These are phyloP conservation scores for Lomentospora prolificans DNA, from an alignment of 2,329 filamentous ascomycete species.

Conservation along the genomic window DNA sequence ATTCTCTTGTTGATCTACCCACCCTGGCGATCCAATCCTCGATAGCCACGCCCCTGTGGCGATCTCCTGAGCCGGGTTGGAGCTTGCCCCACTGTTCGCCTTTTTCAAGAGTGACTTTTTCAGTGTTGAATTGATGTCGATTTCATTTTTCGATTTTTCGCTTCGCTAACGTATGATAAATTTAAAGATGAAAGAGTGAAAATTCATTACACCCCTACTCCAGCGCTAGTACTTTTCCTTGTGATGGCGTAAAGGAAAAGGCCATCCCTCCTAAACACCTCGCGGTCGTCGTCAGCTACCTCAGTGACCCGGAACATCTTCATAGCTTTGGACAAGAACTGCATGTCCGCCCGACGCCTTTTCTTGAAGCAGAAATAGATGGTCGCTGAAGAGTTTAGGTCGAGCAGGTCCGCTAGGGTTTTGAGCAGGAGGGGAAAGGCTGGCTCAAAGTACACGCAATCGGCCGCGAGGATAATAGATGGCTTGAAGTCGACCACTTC, in stretches of 20 bases:
- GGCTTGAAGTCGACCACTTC: conserved; percentile 49
- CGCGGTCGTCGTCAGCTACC: conserved; percentile 50
- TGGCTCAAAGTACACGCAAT: conserved; percentile 96
- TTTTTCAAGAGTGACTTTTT: too few species aligned
- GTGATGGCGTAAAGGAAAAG: conserved; percentile 53
- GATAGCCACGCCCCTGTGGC: background rate
- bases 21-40: background rate
- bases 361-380: conserved; percentile 92
- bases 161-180: too few species aligned
- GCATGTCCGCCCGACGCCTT: conserved; percentile 68
- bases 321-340: conserved; percentile 62
- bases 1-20: background rate
- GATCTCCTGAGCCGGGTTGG: background rate
- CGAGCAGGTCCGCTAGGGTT: conserved; percentile 66
- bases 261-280: conserved; percentile 44
- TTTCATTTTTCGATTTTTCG: too few species aligned
- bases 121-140: too few species aligned
- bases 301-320: conserved; percentile 57
- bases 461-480: conserved; percentile 81
- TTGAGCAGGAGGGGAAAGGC: conserved; percentile 79
- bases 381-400: conserved; percentile 54
- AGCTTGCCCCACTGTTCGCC: too few species aligned
- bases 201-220: too few species aligned
- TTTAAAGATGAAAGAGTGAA: too few species aligned
- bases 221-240: conserved; percentile 21